Evolutionary conservation across 2,329 filamentous ascomycete genomes (phyloP).

Genomic region (Biscogniauxia marginata): DNA sequence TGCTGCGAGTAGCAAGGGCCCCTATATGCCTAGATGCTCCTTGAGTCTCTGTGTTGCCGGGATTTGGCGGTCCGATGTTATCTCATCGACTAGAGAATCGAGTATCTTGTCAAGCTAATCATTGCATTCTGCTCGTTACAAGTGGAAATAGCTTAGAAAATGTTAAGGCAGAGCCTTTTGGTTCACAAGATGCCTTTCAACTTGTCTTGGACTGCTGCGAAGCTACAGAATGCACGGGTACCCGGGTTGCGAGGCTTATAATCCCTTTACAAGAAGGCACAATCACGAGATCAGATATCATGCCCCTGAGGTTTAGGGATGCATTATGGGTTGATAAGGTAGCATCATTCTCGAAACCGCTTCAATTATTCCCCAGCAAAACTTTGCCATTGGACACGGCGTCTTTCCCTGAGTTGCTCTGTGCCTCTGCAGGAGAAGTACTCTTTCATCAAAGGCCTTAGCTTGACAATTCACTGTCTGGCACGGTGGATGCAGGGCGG

Average conservation of each 20-base stretch:
- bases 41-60: not conserved
- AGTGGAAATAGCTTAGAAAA: not conserved
- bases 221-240: constrained; percentile 5
- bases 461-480: not conserved
- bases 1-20: not conserved
- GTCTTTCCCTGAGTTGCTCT: constrained; percentile 20
- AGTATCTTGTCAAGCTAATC: not conserved
- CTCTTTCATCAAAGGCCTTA: constrained; percentile 8
- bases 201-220: constrained; percentile 22
- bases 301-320: constrained; percentile 24
- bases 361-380: constrained; percentile 18
- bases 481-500: not conserved
- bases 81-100: not conserved
- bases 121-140: constrained; percentile 6
- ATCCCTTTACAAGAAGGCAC: constrained; percentile 21
- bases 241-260: constrained; percentile 18
- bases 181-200: constrained; percentile 11
- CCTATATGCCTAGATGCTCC: not conserved
- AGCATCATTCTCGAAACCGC: constrained; percentile 20
- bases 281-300: constrained; percentile 25
- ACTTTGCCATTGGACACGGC: constrained; percentile 3
- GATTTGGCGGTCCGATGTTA: not conserved
- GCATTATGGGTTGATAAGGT: constrained; percentile 17
- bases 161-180: constrained; percentile 10
- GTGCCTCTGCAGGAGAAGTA: constrained; percentile 22